Conservation (phyloP, 352 stramenopile genomes). For the Vaucheria bursata region DNA sequence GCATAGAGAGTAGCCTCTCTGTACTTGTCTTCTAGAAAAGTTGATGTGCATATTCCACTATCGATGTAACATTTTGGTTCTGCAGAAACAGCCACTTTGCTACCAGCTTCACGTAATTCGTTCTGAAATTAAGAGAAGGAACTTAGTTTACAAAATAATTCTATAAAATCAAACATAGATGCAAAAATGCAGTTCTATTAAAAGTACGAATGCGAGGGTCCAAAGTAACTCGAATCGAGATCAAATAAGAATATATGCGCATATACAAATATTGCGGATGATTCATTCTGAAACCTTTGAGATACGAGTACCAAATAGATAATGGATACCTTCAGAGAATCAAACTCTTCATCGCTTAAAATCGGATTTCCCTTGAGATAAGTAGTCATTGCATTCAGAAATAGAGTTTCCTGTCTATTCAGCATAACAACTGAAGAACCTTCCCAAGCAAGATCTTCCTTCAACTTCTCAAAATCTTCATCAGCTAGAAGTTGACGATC, state of each 20-base stretch:
- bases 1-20: background rate
- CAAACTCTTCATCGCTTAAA: conserved; percentile 57
- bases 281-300: too few relatives aligned
- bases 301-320: too few relatives aligned
- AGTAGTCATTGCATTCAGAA: conserved; percentile 57
- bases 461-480: conserved; percentile 67
- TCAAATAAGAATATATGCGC: too few relatives aligned
- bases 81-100: conserved; percentile 54
- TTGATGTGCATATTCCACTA: conserved; percentile 67
- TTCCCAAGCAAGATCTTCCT: conserved; percentile 69
- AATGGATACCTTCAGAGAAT: conserved; percentile 63
- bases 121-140: too few relatives aligned
- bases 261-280: too few relatives aligned
- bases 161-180: too few relatives aligned
- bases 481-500: conserved; percentile 58
- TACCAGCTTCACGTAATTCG: conserved; percentile 24
- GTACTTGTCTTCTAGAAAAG: conserved; percentile 14
- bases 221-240: too few relatives aligned
- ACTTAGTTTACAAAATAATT: too few relatives aligned
- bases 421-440: conserved; percentile 58
- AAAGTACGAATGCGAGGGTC: too few relatives aligned
- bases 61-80: conserved; percentile 71
- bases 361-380: conserved; percentile 34
- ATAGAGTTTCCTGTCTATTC: conserved; percentile 63
- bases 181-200: too few relatives aligned